These are phyloP conservation scores for Nakaseomyces bracarensis DNA, from an alignment of 1,139 yeast genomes.

Conservation along the genomic window DNA sequence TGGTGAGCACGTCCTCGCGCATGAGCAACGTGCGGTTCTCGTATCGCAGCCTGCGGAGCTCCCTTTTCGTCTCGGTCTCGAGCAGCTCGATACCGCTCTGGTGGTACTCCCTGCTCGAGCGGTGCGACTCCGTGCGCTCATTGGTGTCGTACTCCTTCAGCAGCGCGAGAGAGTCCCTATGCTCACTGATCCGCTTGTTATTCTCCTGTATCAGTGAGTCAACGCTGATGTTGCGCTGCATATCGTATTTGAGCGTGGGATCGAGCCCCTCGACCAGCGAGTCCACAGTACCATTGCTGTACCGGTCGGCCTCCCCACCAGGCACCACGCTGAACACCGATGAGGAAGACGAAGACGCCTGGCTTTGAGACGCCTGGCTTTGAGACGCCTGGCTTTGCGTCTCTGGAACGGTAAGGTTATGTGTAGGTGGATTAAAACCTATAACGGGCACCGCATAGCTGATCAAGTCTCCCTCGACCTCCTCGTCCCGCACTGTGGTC, in stretches of 20 bases:
- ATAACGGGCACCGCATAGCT: conserved; percentile 8
- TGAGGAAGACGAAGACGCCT: conserved; percentile 2
- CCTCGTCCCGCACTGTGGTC: conserved; percentile 7
- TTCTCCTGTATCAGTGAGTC: conserved; percentile 9
- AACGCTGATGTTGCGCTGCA: conserved; percentile 6
- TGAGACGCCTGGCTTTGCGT: too few species aligned
- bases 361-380: too few species aligned
- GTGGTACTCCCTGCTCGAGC: not conserved
- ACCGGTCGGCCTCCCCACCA: not conserved
- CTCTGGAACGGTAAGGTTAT: too few species aligned
- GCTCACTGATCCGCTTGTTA: conserved; percentile 5
- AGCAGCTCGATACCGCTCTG: conserved; percentile 2
- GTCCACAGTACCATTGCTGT: not conserved
- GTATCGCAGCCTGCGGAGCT: conserved; percentile 3
- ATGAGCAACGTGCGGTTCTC: conserved; percentile 5
- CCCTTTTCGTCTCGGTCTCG: conserved; percentile 2
- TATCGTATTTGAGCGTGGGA: not conserved
- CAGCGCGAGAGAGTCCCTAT: conserved; percentile 6
- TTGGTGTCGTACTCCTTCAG: conserved; percentile 3
- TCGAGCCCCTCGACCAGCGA: conserved; percentile 4
- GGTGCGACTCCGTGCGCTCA: not conserved
- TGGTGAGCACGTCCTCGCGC: conserved; percentile 3
- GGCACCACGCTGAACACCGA: conserved; percentile 3
- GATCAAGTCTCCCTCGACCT: conserved; percentile 1
- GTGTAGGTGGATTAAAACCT: not conserved